These are phyloP conservation scores for Tanacetum coccineum DNA, from an alignment of 129 eudicot species.

Conservation along the genomic window DNA sequence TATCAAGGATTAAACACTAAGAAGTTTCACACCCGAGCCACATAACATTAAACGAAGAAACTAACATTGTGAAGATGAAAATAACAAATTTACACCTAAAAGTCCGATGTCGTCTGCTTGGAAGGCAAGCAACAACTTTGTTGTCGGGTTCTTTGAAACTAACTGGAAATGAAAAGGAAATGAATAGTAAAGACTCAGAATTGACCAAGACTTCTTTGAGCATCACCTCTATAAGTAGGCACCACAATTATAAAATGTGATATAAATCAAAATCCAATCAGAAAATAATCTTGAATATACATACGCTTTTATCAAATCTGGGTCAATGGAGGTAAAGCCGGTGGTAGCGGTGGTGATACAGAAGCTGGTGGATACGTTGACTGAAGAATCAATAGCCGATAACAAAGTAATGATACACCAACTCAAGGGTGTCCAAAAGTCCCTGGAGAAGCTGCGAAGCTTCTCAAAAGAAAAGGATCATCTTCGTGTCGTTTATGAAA, in stretches of 20 bases:
- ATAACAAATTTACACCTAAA: not conserved
- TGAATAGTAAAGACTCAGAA: not conserved
- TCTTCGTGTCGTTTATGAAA: constrained; percentile 24
- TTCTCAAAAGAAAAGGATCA: constrained; percentile 15
- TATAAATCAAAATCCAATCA: not conserved
- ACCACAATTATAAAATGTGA: not conserved
- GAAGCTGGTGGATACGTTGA: constrained; percentile 41
- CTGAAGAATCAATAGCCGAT: constrained; percentile 29
- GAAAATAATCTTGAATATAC: not conserved
- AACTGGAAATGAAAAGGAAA: constrained; percentile 5
- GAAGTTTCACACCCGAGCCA: not conserved
- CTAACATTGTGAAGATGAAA: not conserved
- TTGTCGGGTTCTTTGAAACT: constrained; percentile 8
- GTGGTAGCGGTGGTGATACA: constrained; percentile 38
- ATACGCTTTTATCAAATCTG: constrained; percentile 5
- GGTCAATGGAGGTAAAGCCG: constrained; percentile 40
- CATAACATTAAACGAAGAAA: not conserved
- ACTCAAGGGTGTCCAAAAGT: constrained; percentile 25
- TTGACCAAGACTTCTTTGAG: constrained; percentile 12
- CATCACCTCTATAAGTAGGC: not conserved
- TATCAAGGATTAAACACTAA: not conserved
- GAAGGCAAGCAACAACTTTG: too few species aligned
- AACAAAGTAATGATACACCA: constrained; percentile 29
- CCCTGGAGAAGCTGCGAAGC: constrained; percentile 25
- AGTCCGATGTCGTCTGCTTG: not conserved